Base-by-base conservation (phyloP, 805 yeast genomes). In the Jamesozyma gamospora region DNA sequence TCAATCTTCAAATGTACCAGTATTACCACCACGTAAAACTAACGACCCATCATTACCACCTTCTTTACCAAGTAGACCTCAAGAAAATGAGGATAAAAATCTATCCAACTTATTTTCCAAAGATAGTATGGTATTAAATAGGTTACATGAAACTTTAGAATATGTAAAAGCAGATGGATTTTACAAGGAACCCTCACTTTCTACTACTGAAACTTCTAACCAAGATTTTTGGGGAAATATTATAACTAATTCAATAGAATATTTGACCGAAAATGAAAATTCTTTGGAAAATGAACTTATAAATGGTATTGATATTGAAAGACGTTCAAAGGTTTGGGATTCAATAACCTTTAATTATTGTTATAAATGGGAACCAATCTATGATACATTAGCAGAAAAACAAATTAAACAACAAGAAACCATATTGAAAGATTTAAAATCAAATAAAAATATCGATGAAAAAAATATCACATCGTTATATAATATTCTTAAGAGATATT, bases 401-500 rank as follows among this genome's bases (percentile, higher is more conserved):
- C 30, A 33, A 4, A n/a, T 17, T 35, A 10, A 25, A 10, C 29
- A 31, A 16, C 36, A 45, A 10, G 18, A 36, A 3, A 16, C 8
- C 8, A 24, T 41, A 1, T 8, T 21, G 9, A n/a, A 24, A 27
- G 35, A 39, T 25, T 14, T 44, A n/a, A 17, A 29, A 15, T 9
- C 4, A 10, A 12, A 15, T 13, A 34, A 32, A 10, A 27, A 33
- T 14, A 24, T 39, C 15, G 30, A 28, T 26, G 28, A 19, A n/a
- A 21, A 30, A 2, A 26, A 13, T n/a, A 13, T 24, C 3, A 35
- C 32, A 4, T 14, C 36, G 4, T 63, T 90, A 25, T 80, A 67
- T 54, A 75, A 78, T 39, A 78, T 90, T 19, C 72, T 90, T 44
- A 82, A 82, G 52, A 86, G 87, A 0, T 88, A 88, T 64, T 75